Evolutionary conservation across 495 filamentous ascomycete species (phyloP), one percentile per base, ranked within the genome.

Genomic region (Trichoderma virens): DNA sequence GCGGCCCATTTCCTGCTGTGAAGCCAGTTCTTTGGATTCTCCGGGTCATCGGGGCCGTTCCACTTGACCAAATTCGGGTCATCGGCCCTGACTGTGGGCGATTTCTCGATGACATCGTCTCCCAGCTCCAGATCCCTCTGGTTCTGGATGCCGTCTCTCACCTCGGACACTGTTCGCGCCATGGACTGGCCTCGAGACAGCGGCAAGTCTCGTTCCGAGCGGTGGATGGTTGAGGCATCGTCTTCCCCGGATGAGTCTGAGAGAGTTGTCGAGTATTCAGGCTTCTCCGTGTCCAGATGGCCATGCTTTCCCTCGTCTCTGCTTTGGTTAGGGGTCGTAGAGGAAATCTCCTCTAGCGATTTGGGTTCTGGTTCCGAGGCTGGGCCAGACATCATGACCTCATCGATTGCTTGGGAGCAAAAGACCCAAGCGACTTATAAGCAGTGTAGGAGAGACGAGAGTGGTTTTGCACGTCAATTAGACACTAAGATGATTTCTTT

Each of bases 11-110:
- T 91, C 65, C 78, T 82, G 16, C 67, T 65, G 1, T 68, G 65
- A 0, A 76, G 65, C 75, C 83, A 86, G 70, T 87, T 86, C 70
- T 82, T 79, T 2, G 86, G 86, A 65, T 87, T 85, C 56, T 83
- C 76, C 0, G 81, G 81, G 62, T 88, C 86, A 27, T 85, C 75
- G 20, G 76, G 73, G 0, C 81, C 81, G 59, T 68, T 64, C 77
- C 78, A 81, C 0, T 73, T 74, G 2, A 80, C 63, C 65, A 77
- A 65, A 30, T 74, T 69, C 3, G 71, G 72, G 28, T 75, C 69
- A 5, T 47, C 67, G 18, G 70, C 64, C 8, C 45, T 59, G 3
- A 64, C 65, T n/a, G 67, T 34, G 25, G 68, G 60, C 1, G 68
- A 62, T 20, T 54, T 66, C 20, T 67, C 59, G 11, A 69, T 60